Evolutionary conservation across 805 yeast species (phyloP), one percentile per base, ranked within the genome.

Genomic region (Starmerella davenportii): DNA sequence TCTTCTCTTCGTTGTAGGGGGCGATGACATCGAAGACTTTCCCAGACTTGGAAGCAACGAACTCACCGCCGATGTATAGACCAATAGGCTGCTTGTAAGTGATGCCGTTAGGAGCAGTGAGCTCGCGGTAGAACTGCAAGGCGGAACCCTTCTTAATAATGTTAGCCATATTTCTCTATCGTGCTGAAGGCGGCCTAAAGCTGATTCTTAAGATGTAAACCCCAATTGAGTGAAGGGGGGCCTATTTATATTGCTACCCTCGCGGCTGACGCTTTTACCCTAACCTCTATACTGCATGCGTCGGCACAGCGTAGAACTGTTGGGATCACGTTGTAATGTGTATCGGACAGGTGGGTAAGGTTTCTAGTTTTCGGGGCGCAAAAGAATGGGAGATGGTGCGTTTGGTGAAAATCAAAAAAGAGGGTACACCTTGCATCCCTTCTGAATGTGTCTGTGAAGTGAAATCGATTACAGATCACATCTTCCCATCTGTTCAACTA

Each of bases 61-160:
- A 51, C 41, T 66, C 80, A 60, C 80, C 80, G 65, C 81, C 77
- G 58, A 85, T 81, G 67, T 80, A 85, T 51, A 85, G 63, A 29
- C 50, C 50, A 9, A 79, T 75, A 51, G 94, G 94, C 63, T 79
- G 92, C 37, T 71, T 66, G 54, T 76, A 78, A 27, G 65, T 61
- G 24, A 52, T 21, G 21, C 41, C 47, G 34, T 45, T 45, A 8
- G 48, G 48, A 11, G 44, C 33, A n/a, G 48, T 45, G 21, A 45
- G 33, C 9, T 42, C 39, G 13, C 33, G 21, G 30, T 34, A 43
- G 28, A 41, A 28, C 17, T 38, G 32, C 32, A 29, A 29, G 13
- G 32, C 32, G 15, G 32, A 29, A 15, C 32, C 32, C 13, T 29
- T 29, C 32, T 29, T 29, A 29, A 29, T 29, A 8, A 14, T 14